These are phyloP conservation scores for Aspergillus pseudoglaucus DNA, from an alignment of 2,329 filamentous ascomycete species.

Conservation along the genomic window DNA sequence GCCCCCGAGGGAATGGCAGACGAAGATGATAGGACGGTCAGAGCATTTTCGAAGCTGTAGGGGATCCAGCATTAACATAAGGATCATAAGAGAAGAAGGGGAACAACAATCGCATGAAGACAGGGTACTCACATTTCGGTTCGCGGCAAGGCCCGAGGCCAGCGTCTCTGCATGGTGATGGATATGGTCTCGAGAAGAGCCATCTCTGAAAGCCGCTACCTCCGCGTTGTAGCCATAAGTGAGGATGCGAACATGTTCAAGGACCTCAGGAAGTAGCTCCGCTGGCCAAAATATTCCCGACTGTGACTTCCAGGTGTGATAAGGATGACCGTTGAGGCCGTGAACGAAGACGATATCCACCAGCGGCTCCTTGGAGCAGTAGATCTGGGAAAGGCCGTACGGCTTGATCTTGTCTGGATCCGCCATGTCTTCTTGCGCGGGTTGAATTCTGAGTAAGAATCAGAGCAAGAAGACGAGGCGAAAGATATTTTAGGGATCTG, in stretches of 20 bases:
- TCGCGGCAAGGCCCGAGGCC: conserved; percentile 55
- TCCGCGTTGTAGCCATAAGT: conserved; percentile 73
- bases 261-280: conserved; percentile 57
- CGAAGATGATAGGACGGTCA: conserved; percentile 65
- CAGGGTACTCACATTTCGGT: conserved; percentile 46
- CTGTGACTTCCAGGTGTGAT: conserved; percentile 55
- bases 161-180: conserved; percentile 66
- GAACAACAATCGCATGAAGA: neutral
- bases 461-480: neutral
- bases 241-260: conserved; percentile 58
- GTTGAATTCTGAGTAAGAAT: too few species aligned
- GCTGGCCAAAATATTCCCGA: conserved; percentile 58
- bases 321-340: conserved; percentile 60
- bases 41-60: conserved; percentile 40
- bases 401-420: conserved; percentile 21
- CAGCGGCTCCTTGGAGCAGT: conserved; percentile 29
- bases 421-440: neutral
- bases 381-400: conserved; percentile 39
- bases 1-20: conserved; percentile 68
- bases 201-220: conserved; percentile 45
- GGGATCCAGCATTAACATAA: neutral
- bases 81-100: neutral
- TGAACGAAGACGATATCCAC: conserved; percentile 62
- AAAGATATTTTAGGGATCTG: neutral
- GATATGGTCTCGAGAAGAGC: conserved; percentile 59